A percentile compares a stretch with the other conserved stretches of the same genome.
These are phyloP conservation scores for Collybia mongolica DNA, from an alignment of 768 basidiomycete genomes.

Conservation along the genomic window DNA sequence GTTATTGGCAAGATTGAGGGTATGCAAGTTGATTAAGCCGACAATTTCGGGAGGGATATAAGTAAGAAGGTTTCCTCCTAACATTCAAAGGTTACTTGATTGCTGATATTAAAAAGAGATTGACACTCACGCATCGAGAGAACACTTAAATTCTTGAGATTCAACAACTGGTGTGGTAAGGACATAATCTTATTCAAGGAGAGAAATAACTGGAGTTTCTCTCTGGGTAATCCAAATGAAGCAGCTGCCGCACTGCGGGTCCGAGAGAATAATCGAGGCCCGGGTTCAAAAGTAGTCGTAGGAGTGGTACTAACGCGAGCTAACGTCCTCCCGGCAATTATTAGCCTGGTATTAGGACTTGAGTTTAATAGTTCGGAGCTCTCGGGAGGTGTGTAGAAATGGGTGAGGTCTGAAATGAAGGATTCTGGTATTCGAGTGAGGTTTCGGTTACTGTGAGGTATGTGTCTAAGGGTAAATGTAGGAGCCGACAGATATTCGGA, in stretches of 20 bases:
- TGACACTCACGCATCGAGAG: conserved; percentile 58
- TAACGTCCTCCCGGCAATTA: conserved; percentile 21
- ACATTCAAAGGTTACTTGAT: conserved; percentile 14
- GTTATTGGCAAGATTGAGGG: conserved; percentile 65
- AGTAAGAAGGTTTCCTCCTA: conserved; percentile 59
- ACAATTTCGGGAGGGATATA: conserved; percentile 64
- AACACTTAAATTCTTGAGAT: conserved; percentile 54
- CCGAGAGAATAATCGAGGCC: conserved; percentile 17
- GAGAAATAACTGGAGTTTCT: conserved; percentile 58
- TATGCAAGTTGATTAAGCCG: conserved; percentile 48
- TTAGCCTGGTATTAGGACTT: background rate
- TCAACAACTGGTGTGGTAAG: conserved; percentile 60
- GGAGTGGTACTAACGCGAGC: conserved; percentile 36
- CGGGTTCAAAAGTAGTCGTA: conserved; percentile 11
- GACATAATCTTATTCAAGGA: conserved; percentile 49
- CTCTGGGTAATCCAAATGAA: conserved; percentile 38
- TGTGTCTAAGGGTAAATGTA: conserved; percentile 7
- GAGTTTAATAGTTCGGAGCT: conserved; percentile 23
- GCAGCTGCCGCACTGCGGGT: conserved; percentile 29
- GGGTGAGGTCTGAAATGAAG: conserved; percentile 44
- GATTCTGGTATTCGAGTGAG: conserved; percentile 50
- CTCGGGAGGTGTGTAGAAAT: conserved; percentile 42
- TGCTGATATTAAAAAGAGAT: background rate
- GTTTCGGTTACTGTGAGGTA: conserved; percentile 30
- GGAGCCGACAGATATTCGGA: background rate